Evolutionary conservation across 176 grass and related monocot species (phyloP).

Genomic region (Oropetium thomaeum): DNA sequence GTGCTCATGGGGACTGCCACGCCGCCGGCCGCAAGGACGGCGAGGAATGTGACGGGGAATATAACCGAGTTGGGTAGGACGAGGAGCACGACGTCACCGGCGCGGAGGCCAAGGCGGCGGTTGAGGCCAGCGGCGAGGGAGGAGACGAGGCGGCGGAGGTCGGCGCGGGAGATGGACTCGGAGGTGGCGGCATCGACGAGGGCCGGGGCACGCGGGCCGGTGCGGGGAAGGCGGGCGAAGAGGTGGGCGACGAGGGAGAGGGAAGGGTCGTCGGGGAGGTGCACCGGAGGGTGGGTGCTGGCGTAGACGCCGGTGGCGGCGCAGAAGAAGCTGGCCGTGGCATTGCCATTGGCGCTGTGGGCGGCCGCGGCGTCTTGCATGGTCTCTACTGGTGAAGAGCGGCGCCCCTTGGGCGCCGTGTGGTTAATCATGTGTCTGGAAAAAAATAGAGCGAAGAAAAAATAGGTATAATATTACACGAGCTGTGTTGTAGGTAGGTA

Average conservation of each 20-base stretch:
- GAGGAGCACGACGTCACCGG: constrained; percentile 48
- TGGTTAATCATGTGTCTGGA: too few relatives aligned
- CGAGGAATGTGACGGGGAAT: constrained; percentile 69
- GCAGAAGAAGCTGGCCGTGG: constrained; percentile 44
- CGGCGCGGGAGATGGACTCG: constrained; percentile 41
- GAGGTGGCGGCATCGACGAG: constrained; percentile 54
- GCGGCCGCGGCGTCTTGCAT: constrained; percentile 28
- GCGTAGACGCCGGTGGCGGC: constrained; percentile 55
- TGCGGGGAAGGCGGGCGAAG: constrained; percentile 46
- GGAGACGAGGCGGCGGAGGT: constrained; percentile 50
- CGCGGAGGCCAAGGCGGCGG: constrained; percentile 22
- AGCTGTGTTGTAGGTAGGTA: too few relatives aligned
- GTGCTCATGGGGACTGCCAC: constrained; percentile 60
- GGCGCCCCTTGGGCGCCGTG: too few relatives aligned
- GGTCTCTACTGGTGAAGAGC: not conserved
- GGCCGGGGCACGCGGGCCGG: constrained; percentile 20
- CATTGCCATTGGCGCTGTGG: not conserved
- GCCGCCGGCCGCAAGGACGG: constrained; percentile 52
- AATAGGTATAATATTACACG: too few relatives aligned
- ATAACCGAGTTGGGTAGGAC: constrained; percentile 54
- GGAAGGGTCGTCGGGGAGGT: constrained; percentile 47
- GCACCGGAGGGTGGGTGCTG: constrained; percentile 42
- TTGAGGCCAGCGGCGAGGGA: constrained; percentile 54
- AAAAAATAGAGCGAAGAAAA: too few relatives aligned
- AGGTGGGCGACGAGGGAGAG: constrained; percentile 69